Evolutionary conservation across 2,329 filamentous ascomycete species (phyloP), one percentile per base, ranked within the genome.

Genomic region (Verticillium albo-atrum): DNA sequence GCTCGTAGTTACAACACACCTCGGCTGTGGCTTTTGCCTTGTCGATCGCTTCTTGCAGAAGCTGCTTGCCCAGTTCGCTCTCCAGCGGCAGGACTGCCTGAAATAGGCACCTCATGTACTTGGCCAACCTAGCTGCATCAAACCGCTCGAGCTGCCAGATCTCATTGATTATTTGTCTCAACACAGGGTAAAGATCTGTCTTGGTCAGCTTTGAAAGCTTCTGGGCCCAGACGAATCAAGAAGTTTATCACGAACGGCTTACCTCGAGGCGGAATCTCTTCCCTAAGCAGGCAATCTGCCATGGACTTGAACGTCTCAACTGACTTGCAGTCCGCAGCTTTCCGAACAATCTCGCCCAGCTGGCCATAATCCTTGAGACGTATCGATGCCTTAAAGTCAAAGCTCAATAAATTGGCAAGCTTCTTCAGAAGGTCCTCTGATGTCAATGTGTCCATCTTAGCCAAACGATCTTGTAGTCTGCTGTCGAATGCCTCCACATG

Each of bases 71-170:
- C 17, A 86, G 72, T 0, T 72, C 71, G 23, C 85, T 80, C 54
- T 87, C 81, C 4, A 82, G 75, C 1, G 82, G 76, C 0, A 92
- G 73, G 0, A 89, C 82, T 1, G 86, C 78, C 62, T 90, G 88
- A 64, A 94, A 90, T 2, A 95, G 78, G 66, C 90, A 92, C 1
- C 91, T 85, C 53, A 94, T 83, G 77, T 95, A 96, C 66, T 89
- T 89, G 7, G 89, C 84, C 1, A 96, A 77, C 65, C 85, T 87
- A 1, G 71, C 68, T 4, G 79, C 77, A 62, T 89, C 81, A 52
- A 87, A 85, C 1, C 72, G 67, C 20, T 86, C 80, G 1, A 86
- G 72, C 1, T 73, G 77, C 73, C 85, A 89, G 20, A 89, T 86
- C 54, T 86, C 78, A 66, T 90, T 89, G 67, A 95, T 84, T 61